Evolutionary conservation across 164 flowering plant genomes (phyloP), one percentile per base, ranked within the genome.

Genomic region (Kalanchoe fedtschenkoi): DNA sequence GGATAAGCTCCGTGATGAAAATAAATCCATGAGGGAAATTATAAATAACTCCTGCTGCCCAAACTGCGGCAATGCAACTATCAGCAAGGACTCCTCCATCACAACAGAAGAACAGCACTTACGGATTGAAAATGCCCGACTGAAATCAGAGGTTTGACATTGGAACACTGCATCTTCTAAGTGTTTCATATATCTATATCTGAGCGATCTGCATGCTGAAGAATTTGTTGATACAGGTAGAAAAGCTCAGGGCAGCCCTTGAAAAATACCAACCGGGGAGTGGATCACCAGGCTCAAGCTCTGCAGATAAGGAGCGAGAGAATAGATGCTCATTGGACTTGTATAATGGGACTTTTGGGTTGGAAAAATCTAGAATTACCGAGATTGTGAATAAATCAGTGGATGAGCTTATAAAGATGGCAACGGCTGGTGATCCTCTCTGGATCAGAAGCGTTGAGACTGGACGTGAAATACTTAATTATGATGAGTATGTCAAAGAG

Each of bases 381-480:
- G 91, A 95, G 68, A 74, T 74, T 4, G 91, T 74, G 0, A 67
- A 79, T 34, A 74, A 72, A 39, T 91, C 91, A 2, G 59, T 72
- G 74, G 88, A 82, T 32, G 97, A 91, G 77, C 81, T 95, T 14
- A 72, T 46, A 38, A 86, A 74, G 68, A 95, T 95, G 97, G 97
- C 96, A 2, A 78, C 77, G 3, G 72, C 77, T 0, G 85, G 82
- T 0, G 95, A 86, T n/a, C 96, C 96, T 17, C 71, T 95, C 26
- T 95, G 99, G 99, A 63, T 95, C 6, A 65, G 80, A 19, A 95
- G 96, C 56, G 72, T 89, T n/a, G 99, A 95, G 69, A 89, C 96
- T 6, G 96, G 97, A 1, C 78, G 96, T 0, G 99, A 95, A 56
- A 95, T 95, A 34, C 96, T 95, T 9, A 95, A 95, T 54, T 95